Evolutionary conservation across 306 rosid genomes (phyloP).

Genomic region (Trichosanthes truncata): DNA sequence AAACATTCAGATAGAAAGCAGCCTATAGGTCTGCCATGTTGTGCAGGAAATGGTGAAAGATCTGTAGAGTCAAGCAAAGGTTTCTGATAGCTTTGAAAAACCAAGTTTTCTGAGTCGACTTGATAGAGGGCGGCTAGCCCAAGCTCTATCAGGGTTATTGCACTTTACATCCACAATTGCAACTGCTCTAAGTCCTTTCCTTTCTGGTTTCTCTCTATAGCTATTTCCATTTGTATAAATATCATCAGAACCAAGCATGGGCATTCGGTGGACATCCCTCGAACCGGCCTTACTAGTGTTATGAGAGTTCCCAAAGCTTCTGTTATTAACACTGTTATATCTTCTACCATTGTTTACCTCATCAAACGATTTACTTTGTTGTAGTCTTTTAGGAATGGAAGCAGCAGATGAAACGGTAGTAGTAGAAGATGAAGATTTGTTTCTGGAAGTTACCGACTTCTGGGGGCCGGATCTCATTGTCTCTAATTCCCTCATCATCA

Average conservation of each 20-base stretch:
- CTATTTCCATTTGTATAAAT: conserved; percentile 33
- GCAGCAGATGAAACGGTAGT: conserved; percentile 33
- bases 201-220: conserved; percentile 42
- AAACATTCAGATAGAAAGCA: conserved; percentile 34
- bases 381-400: conserved; percentile 38
- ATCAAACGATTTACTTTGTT: conserved; percentile 47
- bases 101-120: conserved; percentile 72
- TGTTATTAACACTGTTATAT: conserved; percentile 20
- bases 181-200: conserved; percentile 50
- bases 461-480: conserved; percentile 41
- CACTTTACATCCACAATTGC: conserved; percentile 83
- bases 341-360: conserved; percentile 61
- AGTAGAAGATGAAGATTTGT: conserved; percentile 31
- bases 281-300: conserved; percentile 40
- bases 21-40: conserved; percentile 38
- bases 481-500: conserved; percentile 83
- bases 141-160: conserved; percentile 55
- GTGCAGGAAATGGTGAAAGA: conserved; percentile 45
- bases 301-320: conserved; percentile 29
- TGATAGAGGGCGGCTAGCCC: conserved; percentile 63
- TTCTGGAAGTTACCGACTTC: conserved; percentile 39
- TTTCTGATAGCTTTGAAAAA: conserved; percentile 77
- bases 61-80: conserved; percentile 46
- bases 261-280: conserved; percentile 46
- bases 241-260: conserved; percentile 57